Base-by-base conservation (phyloP, 2,329 filamentous ascomycete species). In the Rutstroemia sp. region DNA sequence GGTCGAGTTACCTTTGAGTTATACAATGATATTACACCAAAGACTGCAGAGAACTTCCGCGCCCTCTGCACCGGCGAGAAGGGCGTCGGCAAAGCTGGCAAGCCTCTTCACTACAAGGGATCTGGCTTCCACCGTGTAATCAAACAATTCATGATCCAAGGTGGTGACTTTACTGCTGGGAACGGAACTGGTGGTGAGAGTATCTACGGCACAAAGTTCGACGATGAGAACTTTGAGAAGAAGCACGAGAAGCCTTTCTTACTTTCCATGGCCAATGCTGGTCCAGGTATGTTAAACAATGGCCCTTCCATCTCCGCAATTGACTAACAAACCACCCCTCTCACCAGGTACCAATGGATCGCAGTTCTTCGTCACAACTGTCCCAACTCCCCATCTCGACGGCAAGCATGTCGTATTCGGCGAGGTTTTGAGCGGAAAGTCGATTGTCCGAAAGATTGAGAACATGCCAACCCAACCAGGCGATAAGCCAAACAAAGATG, bases 111-210 rank as follows among this genome's bases (percentile, higher is more conserved):
- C 78, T 99, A 90, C 83, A 96, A 96, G 79, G 88, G 89, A 65
- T 95, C 89, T 59, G 78, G 77, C 65, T 97, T 99, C 79, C 92
- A 99, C 78, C 88, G 92, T 51, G 88, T 99, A 62, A 99, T 99
- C 77, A 96, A 96, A 79, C 83, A 89, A 68, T 99, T 99, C 75
- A 97, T 99, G 92, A 94, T 96, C 69, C 88, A 96, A 76, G 92
- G 94, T 69, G 92, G 94, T 73, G 94, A 97, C 73, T 99, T 99
- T 73, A 99, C 92, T 49, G 86, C 83, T 55, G 90, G 90, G 71
- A 92, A 97, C 71, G 94, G 92, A 63, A 97, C 92, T 25, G 92
- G 92, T 62, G 92, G 92, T 68, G 94, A 97, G 77, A 94, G 88
- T 62, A 97, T 99, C 73, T 99, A 97, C 70, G 92, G 92, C 69